Base-by-base conservation (phyloP, 73 alveolate genomes). In the Paramecium biaurelia region DNA sequence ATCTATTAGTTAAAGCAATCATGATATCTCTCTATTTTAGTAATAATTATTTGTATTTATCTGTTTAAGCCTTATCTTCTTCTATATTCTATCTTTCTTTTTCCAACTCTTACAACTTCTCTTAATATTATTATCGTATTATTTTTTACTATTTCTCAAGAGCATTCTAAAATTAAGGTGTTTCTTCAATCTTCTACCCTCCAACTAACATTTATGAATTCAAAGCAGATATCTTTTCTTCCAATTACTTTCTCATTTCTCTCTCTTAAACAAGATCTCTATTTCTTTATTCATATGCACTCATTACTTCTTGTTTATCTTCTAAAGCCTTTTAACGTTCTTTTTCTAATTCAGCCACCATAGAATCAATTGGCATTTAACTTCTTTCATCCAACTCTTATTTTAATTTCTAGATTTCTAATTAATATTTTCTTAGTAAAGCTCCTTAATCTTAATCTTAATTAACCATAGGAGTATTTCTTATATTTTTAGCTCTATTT, bases 21-120 rank as follows among this genome's bases (percentile, higher is more conserved):
- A 99, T 99, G 45, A 98, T 99, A 96, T 99, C 99, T 82, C 99
- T 96, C 88, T 99, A 97, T 92, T 98, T 98, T 38, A 98, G 85
- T 59, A 99, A 95, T 56, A 99, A 96, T 92, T 99, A 98, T 96
- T 99, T 98, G 94, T 98, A 98, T 89, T 98, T 96, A 85, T 98
- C 99, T 68, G 96, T 98, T 86, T 98, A 97, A 9, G 98, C 99
- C 87, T 98, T 97, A 79, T 96, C 99, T 85, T 96, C 99, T 85
- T 96, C 99, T 38, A 98, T 96, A 79, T 92, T 95, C 47, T 96
- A 94, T 76, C 99, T 93, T 92, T 98, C 99, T 93, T 95, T 95
- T 93, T 98, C 99, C 24, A 98, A 89, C 89, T 97, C 99, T 85
- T 97, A 88, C 21, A 98, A 95, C 93, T 95, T 98, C 67, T 82